Evolutionary conservation across 805 yeast genomes (phyloP), one percentile per base, ranked within the genome.

Genomic region (Zygosaccharomyces gambellarensis): DNA sequence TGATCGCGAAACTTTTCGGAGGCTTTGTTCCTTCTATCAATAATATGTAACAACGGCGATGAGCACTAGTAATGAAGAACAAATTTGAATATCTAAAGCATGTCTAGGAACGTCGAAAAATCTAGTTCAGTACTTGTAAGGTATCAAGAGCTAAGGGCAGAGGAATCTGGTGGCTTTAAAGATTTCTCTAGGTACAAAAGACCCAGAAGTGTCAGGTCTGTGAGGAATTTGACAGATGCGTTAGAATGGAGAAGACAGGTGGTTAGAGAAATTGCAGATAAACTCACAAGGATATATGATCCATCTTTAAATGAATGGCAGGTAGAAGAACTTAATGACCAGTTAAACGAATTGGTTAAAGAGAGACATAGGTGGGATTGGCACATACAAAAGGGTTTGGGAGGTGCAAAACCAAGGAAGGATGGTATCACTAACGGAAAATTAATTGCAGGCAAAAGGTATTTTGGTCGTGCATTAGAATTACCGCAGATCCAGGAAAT

Each of bases 401-500:
- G 92, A 1, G 96, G 96, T 0, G 28, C 55, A 47, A 34, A 49
- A 43, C 38, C 55, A 48, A 14, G 64, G 60, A 31, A 61, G 50
- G 36, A 50, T 46, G 44, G 52, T 1, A 53, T 59, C 19, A 32
- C 53, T 7, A 53, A 58, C 21, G 66, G 67, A 5, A 68, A 65
- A 23, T 47, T 59, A 1, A 62, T 78, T 1, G 71, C 76, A 36
- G 89, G 89, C 0, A 81, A 80, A 54, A 70, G 85, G 48, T 90
- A 86, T 65, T 90, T 81, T 67, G 97, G 97, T 0, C 68, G 96
- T 43, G 96, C 96, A 0, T 74, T 79, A 46, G 92, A 88, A 39
- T 68, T 90, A 7, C 85, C 89, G 0, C 96, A 87, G 53, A 90
- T 85, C 6, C 70, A 74, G 46, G 74, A 74, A 50, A 53, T 78